phyloP scores from a whole-genome alignment of 2,329 filamentous ascomycete genomes.

The Eurotiales sp. region DNA sequence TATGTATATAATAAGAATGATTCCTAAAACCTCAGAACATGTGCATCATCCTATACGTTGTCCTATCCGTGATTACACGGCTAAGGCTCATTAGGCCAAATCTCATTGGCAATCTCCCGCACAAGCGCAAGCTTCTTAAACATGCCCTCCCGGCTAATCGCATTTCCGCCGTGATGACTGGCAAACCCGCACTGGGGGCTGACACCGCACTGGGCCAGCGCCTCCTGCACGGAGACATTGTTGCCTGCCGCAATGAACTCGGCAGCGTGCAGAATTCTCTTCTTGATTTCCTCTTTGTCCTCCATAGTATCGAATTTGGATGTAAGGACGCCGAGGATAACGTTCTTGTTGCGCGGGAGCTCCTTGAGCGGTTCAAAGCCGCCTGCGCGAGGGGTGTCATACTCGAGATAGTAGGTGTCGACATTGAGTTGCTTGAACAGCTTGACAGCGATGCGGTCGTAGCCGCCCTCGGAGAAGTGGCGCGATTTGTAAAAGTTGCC shows the following conservation, averaged over 20 bases:
- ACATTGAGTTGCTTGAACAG: constrained; percentile 62
- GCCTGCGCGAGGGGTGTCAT: constrained; percentile 62
- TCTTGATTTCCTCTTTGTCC: constrained; percentile 61
- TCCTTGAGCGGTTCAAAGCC: constrained; percentile 63
- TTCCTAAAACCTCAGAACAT: no score
- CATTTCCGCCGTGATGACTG: constrained; percentile 70
- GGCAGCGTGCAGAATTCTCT: constrained; percentile 57
- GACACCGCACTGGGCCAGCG: constrained; percentile 63
- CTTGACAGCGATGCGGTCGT: constrained; percentile 64
- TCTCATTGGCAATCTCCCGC: constrained; percentile 66
- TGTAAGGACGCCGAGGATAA: constrained; percentile 62
- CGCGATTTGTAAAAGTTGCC: constrained; percentile 63
- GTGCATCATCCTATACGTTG: no score
- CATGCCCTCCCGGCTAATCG: constrained; percentile 66
- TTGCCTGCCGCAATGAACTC: constrained; percentile 67
- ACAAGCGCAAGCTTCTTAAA: constrained; percentile 69
- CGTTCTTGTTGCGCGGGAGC: constrained; percentile 59
- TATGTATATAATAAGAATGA: not conserved
- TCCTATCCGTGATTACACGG: no score
- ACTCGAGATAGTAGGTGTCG: constrained; percentile 67
- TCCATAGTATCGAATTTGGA: constrained; percentile 61
- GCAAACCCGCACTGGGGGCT: constrained; percentile 73
- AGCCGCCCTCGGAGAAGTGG: constrained; percentile 64
- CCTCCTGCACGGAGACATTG: constrained; percentile 61
- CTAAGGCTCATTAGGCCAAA: constrained; percentile 60